A percentile compares a stretch with the other conserved stretches of the same genome.
These are phyloP conservation scores for Jackrogersella multiformis DNA, from an alignment of 495 filamentous ascomycete genomes.

Conservation along the genomic window DNA sequence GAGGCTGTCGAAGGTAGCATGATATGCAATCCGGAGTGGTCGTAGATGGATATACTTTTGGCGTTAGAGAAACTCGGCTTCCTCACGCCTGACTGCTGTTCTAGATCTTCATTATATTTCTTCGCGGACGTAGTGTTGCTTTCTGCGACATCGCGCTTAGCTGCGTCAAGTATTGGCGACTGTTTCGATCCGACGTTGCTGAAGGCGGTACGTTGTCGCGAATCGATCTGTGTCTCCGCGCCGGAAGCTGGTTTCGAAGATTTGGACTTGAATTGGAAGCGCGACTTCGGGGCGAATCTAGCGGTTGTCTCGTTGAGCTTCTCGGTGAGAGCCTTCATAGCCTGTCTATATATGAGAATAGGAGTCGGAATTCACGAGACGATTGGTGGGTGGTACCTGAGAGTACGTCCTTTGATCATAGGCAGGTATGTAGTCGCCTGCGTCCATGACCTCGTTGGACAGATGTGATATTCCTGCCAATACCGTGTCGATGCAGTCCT, in stretches of 20 bases:
- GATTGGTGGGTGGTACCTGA: constrained; percentile 38
- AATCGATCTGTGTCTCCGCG: constrained; percentile 17
- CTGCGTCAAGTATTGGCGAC: constrained; percentile 29
- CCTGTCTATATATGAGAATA: constrained; percentile 39
- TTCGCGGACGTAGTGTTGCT: constrained; percentile 48
- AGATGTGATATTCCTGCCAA: constrained; percentile 55
- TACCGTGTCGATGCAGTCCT: constrained; percentile 57
- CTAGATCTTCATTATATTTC: constrained; percentile 63
- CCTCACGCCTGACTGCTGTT: constrained; percentile 51
- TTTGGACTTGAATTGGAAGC: constrained; percentile 59
- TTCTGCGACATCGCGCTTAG: constrained; percentile 46
- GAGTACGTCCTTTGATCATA: constrained; percentile 58
- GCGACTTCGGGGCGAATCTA: constrained; percentile 51
- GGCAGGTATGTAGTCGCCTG: constrained; percentile 53
- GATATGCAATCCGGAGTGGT: constrained; percentile 71
- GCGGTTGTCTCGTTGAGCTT: constrained; percentile 55
- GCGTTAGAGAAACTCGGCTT: constrained; percentile 69
- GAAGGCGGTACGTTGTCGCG: constrained; percentile 29
- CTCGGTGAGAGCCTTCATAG: constrained; percentile 54
- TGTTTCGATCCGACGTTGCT: constrained; percentile 32
- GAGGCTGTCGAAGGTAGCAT: constrained; percentile 75
- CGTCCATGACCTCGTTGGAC: constrained; percentile 56
- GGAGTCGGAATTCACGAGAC: neutral
- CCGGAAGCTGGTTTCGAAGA: constrained; percentile 25
- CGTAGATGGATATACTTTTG: constrained; percentile 69